These are phyloP conservation scores for Auriculariales sp. DNA, from an alignment of 768 basidiomycete species.

Conservation along the genomic window DNA sequence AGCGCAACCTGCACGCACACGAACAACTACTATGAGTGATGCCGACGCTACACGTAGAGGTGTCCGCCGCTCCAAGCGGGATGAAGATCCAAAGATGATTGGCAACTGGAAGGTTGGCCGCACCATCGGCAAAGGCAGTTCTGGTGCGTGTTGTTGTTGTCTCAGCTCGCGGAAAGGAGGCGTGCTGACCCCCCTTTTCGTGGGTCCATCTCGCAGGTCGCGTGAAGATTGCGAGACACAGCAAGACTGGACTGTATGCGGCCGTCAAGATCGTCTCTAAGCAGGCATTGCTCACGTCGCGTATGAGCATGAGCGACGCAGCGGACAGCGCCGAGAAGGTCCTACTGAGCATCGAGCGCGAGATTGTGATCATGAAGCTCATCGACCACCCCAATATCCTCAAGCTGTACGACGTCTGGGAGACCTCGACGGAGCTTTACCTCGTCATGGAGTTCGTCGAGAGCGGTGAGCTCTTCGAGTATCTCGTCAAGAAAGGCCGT, in stretches of 20 bases:
- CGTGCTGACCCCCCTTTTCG: too few relatives aligned
- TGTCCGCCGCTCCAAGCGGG: not conserved
- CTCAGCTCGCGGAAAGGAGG: not conserved
- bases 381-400: constrained; percentile 97
- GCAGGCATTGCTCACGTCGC: constrained; percentile 59
- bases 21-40: too few relatives aligned
- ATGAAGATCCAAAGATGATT: constrained; percentile 16
- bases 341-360: constrained; percentile 76
- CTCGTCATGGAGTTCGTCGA: constrained; percentile 90
- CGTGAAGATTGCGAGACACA: constrained; percentile 85
- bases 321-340: constrained; percentile 67
- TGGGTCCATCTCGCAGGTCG: constrained; percentile 27
- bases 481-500: constrained; percentile 77
- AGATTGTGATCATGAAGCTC: constrained; percentile 98
- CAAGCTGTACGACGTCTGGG: constrained; percentile 90
- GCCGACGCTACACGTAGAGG: too few relatives aligned
- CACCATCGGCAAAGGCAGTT: constrained; percentile 26
- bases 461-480: constrained; percentile 94
- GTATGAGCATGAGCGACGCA: constrained; percentile 49
- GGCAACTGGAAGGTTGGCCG: constrained; percentile 26
- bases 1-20: too few relatives aligned
- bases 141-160: constrained; percentile 16
- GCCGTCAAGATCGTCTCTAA: constrained; percentile 92
- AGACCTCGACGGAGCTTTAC: constrained; percentile 72
- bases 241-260: constrained; percentile 75